Evolutionary conservation across 1,284 basidiomycete genomes (phyloP).

Genomic region (Cryptococcus sp.): DNA sequence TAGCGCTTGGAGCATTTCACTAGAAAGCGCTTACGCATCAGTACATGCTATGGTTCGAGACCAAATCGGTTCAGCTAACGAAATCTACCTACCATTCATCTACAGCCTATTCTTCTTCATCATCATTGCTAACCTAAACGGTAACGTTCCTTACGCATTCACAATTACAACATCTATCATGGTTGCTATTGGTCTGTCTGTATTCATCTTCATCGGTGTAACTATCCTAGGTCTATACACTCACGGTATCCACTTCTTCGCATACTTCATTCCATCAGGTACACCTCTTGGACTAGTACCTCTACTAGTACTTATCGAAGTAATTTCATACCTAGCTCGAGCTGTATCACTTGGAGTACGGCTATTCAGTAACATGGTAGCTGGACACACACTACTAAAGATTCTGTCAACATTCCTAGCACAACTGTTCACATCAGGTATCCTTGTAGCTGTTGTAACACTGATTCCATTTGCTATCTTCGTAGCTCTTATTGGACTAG

Average conservation of each 20-base stretch:
- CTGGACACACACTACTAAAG: conserved; percentile 44
- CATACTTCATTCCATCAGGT: conserved; percentile 47
- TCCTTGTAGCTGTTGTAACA: conserved; percentile 42
- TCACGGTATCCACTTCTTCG: conserved; percentile 49
- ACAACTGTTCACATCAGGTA: conserved; percentile 38
- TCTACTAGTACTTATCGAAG: conserved; percentile 47
- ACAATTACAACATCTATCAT: conserved; percentile 48
- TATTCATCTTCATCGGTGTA: conserved; percentile 49
- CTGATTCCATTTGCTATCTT: conserved; percentile 51
- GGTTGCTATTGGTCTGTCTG: conserved; percentile 47
- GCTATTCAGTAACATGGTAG: conserved; percentile 44
- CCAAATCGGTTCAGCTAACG: conserved; percentile 48
- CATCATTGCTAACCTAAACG: conserved; percentile 49
- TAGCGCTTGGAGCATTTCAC: conserved; percentile 47
- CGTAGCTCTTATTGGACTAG: conserved; percentile 48
- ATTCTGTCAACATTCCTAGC: conserved; percentile 41
- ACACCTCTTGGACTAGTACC: conserved; percentile 45
- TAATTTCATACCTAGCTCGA: conserved; percentile 46
- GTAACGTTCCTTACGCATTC: conserved; percentile 51
- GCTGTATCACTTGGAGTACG: conserved; percentile 46
- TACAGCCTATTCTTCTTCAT: conserved; percentile 51
- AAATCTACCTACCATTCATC: conserved; percentile 50
- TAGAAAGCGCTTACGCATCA: conserved; percentile 51
- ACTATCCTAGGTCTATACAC: conserved; percentile 48
- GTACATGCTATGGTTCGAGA: conserved; percentile 46